Conservation (phyloP, 139 green algal genomes). For the Monoraphidium neglectum region DNA sequence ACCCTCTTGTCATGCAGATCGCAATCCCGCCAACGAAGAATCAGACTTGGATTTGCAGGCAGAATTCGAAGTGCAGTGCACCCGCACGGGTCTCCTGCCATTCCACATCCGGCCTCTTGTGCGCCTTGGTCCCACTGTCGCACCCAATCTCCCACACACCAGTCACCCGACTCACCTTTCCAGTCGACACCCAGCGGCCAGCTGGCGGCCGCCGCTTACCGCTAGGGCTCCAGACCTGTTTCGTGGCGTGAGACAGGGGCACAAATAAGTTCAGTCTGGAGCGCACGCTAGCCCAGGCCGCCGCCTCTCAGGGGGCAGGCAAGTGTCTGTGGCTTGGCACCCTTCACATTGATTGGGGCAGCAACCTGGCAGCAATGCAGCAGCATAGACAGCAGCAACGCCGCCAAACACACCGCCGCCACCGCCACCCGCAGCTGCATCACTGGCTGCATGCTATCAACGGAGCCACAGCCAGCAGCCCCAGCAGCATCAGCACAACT, state of each 20-base stretch:
- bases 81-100: too few relatives aligned
- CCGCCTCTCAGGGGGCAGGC: not conserved
- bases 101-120: too few relatives aligned
- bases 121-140: too few relatives aligned
- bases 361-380: not conserved
- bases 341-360: not conserved
- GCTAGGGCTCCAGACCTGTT: slow-evolving; percentile 41
- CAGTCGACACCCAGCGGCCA: slow-evolving; percentile 47
- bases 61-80: too few relatives aligned
- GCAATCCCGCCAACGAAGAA: not conserved
- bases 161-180: too few relatives aligned
- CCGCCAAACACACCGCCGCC: not conserved
- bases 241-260: not conserved
- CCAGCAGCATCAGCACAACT: not conserved
- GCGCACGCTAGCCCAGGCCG: too few relatives aligned
- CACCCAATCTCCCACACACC: too few relatives aligned
- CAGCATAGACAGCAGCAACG: not conserved
- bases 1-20: not conserved
- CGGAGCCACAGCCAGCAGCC: not conserved
- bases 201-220: slow-evolving; percentile 36
- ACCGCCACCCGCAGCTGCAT: not conserved
- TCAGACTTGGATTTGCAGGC: not conserved
- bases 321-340: not conserved
- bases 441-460: not conserved
- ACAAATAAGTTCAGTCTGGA: too few relatives aligned